Base-by-base conservation (phyloP, 2,329 filamentous ascomycete genomes). In the Moelleriella libera region DNA sequence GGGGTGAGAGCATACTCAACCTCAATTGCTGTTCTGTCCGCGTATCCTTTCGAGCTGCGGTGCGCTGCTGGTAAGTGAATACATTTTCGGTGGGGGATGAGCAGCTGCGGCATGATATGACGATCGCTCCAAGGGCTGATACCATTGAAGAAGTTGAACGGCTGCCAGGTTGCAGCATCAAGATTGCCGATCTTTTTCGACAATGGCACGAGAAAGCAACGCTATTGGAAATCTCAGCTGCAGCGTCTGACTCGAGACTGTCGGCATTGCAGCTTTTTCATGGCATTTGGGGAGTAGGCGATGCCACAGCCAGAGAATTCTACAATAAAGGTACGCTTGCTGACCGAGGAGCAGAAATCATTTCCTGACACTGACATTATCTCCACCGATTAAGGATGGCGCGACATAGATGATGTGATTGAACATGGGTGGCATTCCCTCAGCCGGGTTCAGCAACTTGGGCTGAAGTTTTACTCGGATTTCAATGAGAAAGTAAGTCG, bases 401-500 rank as follows among this genome's bases (percentile, higher is more conserved):
- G 78, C 50, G 84, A 92, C 50, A 69, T 95, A 1, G 88, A 96
- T 56, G 89, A 97, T 56, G 69, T 97, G 3, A 71, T 95, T 41
- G 85, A 94, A 57, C 75, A 80, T 56, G 88, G 85, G 9, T 97
- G 90, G 90, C 61, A 70, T 21, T 71, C 63, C 0, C 69, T 97
- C 1, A 83, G 74, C 1, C 79, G 88, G 10, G 84, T 87, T 1
- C 90, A 96, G 63, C 88, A 97, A 60, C 94, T 97, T 48, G 90
- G 92, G 0, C 70, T 96, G 43, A 97, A 97, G 60, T 96, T 82
- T 64, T 95, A 94, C 60, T 84, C 94, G 34, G 90, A 97, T 52
- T 85, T 98, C 48, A 68, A 76, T 43, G 64, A 73, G 12, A 79
- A 76, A 11, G 86, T 97, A 5, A 75, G 86, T 0, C 77, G 88